Conservation (phyloP, 2,329 filamentous ascomycete species). For the Trichoderma koningii region DNA sequence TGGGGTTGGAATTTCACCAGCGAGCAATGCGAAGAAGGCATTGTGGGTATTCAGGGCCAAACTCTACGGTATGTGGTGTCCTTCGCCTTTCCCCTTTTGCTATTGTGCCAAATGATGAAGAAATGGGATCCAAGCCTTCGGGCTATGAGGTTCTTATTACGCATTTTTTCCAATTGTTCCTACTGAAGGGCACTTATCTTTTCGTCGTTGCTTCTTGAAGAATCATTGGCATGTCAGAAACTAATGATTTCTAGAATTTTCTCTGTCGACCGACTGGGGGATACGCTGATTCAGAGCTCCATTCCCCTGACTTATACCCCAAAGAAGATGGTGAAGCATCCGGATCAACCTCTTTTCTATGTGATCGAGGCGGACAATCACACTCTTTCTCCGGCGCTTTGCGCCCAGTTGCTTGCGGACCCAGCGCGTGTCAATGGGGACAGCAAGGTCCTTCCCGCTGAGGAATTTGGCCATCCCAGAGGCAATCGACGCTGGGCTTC, state of each 20-base stretch:
- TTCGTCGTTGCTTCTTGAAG: background rate
- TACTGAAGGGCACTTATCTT: constrained; percentile 67
- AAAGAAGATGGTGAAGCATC: constrained; percentile 82
- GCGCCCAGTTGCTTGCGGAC: constrained; percentile 72
- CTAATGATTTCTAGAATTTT: constrained; percentile 67
- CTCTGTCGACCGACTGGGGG: constrained; percentile 80
- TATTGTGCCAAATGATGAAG: constrained; percentile 62
- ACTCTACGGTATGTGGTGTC: constrained; percentile 70
- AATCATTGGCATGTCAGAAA: background rate
- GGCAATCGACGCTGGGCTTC: constrained; percentile 90
- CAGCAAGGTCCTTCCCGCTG: constrained; percentile 67
- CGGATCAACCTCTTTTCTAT: constrained; percentile 86
- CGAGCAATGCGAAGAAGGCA: constrained; percentile 88
- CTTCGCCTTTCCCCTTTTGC: constrained; percentile 34
- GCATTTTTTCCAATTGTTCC: constrained; percentile 87
- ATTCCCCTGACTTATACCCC: constrained; percentile 90
- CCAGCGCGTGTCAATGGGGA: constrained; percentile 72
- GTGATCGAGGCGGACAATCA: constrained; percentile 94
- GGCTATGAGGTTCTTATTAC: constrained; percentile 58
- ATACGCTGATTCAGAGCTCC: constrained; percentile 83
- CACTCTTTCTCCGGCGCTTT: constrained; percentile 77
- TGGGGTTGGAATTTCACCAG: constrained; percentile 97
- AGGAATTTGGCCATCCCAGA: constrained; percentile 86
- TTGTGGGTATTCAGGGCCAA: constrained; percentile 89
- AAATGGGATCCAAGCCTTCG: constrained; percentile 58